Conservation (phyloP, 164 flowering plant genomes). For the Kalanchoe fedtschenkoi region DNA sequence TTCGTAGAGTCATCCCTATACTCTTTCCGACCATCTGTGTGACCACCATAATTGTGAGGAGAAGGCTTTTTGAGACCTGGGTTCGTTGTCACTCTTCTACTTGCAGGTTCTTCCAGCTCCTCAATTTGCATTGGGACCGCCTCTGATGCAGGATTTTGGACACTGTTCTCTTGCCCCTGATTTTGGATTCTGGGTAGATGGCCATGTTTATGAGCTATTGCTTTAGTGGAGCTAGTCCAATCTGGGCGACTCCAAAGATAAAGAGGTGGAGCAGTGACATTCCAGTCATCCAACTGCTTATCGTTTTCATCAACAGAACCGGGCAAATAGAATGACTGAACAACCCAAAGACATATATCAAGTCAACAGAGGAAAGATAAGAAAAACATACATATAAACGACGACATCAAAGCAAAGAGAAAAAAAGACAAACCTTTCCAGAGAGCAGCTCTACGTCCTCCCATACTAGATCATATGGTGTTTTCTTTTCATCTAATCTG, state of each 20-base stretch:
- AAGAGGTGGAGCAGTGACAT: conserved; percentile 45
- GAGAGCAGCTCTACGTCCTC: conserved; percentile 45
- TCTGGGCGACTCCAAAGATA: conserved; percentile 82
- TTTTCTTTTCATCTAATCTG: conserved; percentile 56
- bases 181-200: background rate
- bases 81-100: background rate
- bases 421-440: conserved; percentile 43
- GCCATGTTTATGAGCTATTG: background rate
- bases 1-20: background rate
- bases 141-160: background rate
- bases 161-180: background rate
- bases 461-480: conserved; percentile 56
- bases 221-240: conserved; percentile 26
- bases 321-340: conserved; percentile 82
- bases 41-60: conserved; percentile 4
- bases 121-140: conserved; percentile 7
- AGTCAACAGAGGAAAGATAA: conserved; percentile 5
- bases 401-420: background rate
- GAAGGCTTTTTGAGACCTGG: conserved; percentile 11
- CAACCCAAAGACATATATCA: background rate
- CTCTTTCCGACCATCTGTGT: background rate
- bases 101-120: conserved; percentile 4
- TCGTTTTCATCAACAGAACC: conserved; percentile 63
- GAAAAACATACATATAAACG: background rate
- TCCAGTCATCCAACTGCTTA: conserved; percentile 75